phyloP scores from a whole-genome alignment of 208 protist genomes.

The Leishmania major region DNA sequence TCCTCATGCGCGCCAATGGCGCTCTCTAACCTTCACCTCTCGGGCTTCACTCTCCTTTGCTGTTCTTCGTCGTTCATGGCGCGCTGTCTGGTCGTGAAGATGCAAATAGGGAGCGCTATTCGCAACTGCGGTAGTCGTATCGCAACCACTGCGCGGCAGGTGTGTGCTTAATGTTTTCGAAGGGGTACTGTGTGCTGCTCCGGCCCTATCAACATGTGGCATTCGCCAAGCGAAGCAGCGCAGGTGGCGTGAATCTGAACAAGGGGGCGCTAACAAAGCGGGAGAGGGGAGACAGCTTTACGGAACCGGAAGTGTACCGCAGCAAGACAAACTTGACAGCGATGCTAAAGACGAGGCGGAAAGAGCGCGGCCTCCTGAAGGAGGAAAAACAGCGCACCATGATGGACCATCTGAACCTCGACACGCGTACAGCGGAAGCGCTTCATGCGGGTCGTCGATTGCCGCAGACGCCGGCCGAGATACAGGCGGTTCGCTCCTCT shows the following conservation, averaged over 20 bases:
- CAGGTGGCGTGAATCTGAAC: conserved; percentile 62
- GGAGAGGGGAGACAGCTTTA: conserved; percentile 76
- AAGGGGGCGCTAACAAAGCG: conserved; percentile 44
- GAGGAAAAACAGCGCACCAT: conserved; percentile 43
- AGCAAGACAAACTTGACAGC: conserved; percentile 63
- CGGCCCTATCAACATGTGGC: conserved; percentile 34
- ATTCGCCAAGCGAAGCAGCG: conserved; percentile 35
- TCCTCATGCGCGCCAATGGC: neutral
- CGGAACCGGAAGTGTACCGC: conserved; percentile 73
- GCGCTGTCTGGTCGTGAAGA: neutral
- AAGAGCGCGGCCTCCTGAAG: conserved; percentile 39
- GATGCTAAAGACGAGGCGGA: conserved; percentile 52
- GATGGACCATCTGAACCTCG: conserved; percentile 41
- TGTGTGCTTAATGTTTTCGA: conserved; percentile 8
- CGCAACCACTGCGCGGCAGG: no score
- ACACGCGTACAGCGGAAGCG: conserved; percentile 37
- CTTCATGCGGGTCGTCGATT: conserved; percentile 36
- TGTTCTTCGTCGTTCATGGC: neutral
- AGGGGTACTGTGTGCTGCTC: conserved; percentile 12
- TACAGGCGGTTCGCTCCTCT: conserved; percentile 36
- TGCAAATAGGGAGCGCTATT: neutral
- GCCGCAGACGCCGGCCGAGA: conserved; percentile 35
- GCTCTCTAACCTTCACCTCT: neutral
- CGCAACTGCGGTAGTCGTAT: neutral
- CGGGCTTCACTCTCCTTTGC: neutral